Evolutionary conservation across 2,329 filamentous ascomycete species (phyloP), one percentile per base, ranked within the genome.

Genomic region (Trichophyton rubrum): DNA sequence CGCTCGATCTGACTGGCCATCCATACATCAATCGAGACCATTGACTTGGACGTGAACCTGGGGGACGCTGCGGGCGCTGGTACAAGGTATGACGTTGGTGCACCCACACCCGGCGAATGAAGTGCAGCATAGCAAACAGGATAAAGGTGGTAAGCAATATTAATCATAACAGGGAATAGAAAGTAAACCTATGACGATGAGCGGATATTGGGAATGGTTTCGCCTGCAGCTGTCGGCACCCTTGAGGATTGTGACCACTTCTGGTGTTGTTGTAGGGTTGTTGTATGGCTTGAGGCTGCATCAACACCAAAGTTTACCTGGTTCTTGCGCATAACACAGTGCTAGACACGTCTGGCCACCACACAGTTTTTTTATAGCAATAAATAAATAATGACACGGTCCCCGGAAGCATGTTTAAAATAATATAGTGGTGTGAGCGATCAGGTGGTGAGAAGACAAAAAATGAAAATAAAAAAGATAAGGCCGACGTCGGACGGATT

Each of bases 401-500:
- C 13, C 11, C n/a, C 3, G n/a, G n/a, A 53, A 53, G 45, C 22
- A 27, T 51, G 27, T 30, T 30, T 7, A 7, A 30, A 27, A 8
- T 22, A 51, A 51, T 20, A 49, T 22, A 17, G 27, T 7, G 7
- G 27, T 30, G 27, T 20, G 17, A n/a, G n/a, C n/a, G n/a, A n/a
- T n/a, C n/a, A n/a, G n/a, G n/a, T 13, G 20, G 45, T 27, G 33
- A 35, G n/a, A 20, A 57, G 1, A 43, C 59, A 3, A 13, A 41
- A 11, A 22, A 55, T 3, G 27, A 61, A 1, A 9, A 45, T 2
- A 53, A 63, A 27, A 62, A 67, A 53, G n/a, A 61, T 49, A 62
- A 70, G 15, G 20, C 41, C 56, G 43, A 61, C 17, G 57, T 51
- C 57, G 40, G 57, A 49, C 57, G 57, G 57, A 59, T 59, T 59